Evolutionary conservation across 1,139 yeast species (phyloP).

Genomic region (Zygosaccharomyces sapae): DNA sequence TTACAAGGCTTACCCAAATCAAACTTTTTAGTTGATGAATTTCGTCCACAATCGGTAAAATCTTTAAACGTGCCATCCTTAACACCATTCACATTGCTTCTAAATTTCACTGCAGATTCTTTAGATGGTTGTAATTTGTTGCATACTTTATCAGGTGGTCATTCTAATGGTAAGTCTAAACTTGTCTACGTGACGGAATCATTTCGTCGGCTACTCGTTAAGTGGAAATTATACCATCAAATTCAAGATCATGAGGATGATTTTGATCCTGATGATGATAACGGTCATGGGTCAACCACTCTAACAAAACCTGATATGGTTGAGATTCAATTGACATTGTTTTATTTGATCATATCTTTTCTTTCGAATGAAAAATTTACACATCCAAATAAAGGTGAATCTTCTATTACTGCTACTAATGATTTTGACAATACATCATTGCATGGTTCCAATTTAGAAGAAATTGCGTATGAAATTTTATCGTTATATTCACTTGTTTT

Average conservation of each 20-base stretch:
- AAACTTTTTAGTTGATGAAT: conserved; percentile 30
- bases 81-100: conserved; percentile 27
- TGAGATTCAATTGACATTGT: conserved; percentile 32
- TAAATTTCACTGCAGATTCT: conserved; percentile 20
- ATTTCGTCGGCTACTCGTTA: conserved; percentile 23
- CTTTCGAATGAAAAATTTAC: conserved; percentile 16
- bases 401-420: neutral
- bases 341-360: conserved; percentile 26
- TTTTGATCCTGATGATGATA: conserved; percentile 4
- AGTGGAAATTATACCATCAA: conserved; percentile 30
- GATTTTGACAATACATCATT: neutral
- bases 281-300: conserved; percentile 4
- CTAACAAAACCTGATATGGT: conserved; percentile 26
- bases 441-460: conserved; percentile 16
- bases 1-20: conserved; percentile 32
- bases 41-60: conserved; percentile 26
- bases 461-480: conserved; percentile 30
- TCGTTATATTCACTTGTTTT: conserved; percentile 30
- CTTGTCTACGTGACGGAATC: conserved; percentile 23
- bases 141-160: conserved; percentile 19
- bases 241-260: conserved; percentile 27
- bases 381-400: neutral
- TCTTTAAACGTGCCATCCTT: conserved; percentile 21
- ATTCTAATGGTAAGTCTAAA: conserved; percentile 16
- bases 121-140: conserved; percentile 30